A percentile compares a stretch with the other conserved stretches of the same genome.
These are phyloP conservation scores for Barnettozyma botsteinii DNA, from an alignment of 805 yeast species.

Conservation along the genomic window DNA sequence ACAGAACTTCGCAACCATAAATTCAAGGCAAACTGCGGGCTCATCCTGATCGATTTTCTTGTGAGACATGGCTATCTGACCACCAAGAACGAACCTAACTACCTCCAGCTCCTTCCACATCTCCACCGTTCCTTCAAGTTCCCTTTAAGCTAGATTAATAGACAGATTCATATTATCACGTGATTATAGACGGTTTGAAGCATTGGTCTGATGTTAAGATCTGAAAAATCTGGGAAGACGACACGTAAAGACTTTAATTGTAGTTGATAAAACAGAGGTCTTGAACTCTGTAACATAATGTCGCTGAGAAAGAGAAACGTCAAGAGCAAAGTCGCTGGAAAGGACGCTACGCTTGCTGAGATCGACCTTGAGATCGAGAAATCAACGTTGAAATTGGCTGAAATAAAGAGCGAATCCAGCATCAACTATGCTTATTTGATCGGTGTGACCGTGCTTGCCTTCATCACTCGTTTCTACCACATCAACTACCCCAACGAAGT, in stretches of 20 bases:
- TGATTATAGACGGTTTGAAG: background rate
- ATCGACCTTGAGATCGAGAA: background rate
- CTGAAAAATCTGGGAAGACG: too few relatives aligned
- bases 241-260: background rate
- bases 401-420: background rate
- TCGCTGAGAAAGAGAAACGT: slow-evolving; percentile 9
- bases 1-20: slow-evolving; percentile 45
- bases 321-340: background rate
- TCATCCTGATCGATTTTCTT: slow-evolving; percentile 75
- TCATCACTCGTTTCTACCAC: slow-evolving; percentile 56
- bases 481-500: slow-evolving; percentile 67
- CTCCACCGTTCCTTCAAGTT: slow-evolving; percentile 70
- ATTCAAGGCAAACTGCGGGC: slow-evolving; percentile 88
- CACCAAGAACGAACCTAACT: slow-evolving; percentile 61
- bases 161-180: background rate
- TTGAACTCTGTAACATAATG: too few relatives aligned
- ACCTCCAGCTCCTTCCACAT: slow-evolving; percentile 49
- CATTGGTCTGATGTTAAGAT: background rate
- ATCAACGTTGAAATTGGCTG: background rate
- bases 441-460: slow-evolving; percentile 59
- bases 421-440: background rate
- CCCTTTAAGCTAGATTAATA: slow-evolving; percentile 34
- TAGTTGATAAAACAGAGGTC: too few relatives aligned
- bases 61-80: slow-evolving; percentile 77
- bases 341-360: background rate